Base-by-base conservation (phyloP, 495 filamentous ascomycete species). In the Penicillium goetzii region DNA sequence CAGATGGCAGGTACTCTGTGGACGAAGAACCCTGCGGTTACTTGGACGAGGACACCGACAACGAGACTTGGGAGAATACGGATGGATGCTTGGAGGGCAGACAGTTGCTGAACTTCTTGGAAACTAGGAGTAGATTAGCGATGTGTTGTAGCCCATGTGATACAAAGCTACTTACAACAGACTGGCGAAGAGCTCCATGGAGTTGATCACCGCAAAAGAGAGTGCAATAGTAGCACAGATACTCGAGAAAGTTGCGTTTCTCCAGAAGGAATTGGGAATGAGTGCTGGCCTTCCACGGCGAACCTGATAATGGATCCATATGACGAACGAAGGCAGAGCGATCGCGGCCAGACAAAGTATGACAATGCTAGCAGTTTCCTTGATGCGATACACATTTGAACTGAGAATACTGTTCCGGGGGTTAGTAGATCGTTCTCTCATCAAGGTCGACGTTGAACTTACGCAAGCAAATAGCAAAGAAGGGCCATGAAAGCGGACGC, bases 181-280 rank as follows among this genome's bases (percentile, higher is more conserved):
- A 61, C 59, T 61, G 10, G 59, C 80, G 3, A 78, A 71, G 30
- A 83, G 76, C 40, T 77, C 75, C 59, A 84, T 68, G 8, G 78
- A 76, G 63, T 86, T 83, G 68, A 85, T 80, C 3, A 73, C 67
- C 4, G 78, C 83, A 75, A 80, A 84, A 17, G 72, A 74, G 3
- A 84, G 62, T 69, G 87, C 84, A 15, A 86, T 81, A n/a, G 73
- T 72, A 17, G 84, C 53, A 56, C 84, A 85, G 38, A 83, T 79
- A 17, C 66, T 65, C 0, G 80, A 80, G 62, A 87, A 86, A 36
- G 73, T 66, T 14, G 61, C 40, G 50, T 85, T 83, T 1, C 63
- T 68, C 84, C 84, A 87, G 0, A 87, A 73, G 1, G 76, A 76
- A 59, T 85, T 84, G 2, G 79, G 83, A 38, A 86, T 84, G 14